These are phyloP conservation scores for Paraurostyla sp. DNA, from an alignment of 73 alveolate species.

Conservation along the genomic window DNA sequence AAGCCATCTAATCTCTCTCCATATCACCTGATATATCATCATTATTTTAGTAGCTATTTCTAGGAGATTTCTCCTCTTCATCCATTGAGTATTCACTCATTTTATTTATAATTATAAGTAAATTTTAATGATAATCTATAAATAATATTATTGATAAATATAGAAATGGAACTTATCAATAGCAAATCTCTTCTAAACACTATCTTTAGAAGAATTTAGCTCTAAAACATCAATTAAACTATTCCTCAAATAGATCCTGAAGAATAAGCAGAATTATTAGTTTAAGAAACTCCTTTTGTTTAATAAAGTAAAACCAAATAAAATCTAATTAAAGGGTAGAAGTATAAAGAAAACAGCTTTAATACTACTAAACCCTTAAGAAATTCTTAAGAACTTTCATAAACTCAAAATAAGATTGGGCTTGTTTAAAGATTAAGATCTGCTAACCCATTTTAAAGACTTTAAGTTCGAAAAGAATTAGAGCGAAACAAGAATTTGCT, in stretches of 20 bases:
- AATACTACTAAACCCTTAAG: not conserved
- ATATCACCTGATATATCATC: too few relatives aligned
- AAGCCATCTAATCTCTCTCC: too few relatives aligned
- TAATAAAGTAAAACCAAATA: too few relatives aligned
- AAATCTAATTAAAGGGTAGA: too few relatives aligned
- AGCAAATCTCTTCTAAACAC: not conserved
- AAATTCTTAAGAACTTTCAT: not conserved
- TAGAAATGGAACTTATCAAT: not conserved
- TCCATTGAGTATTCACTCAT: slow-evolving; percentile 29
- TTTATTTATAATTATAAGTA: not conserved
- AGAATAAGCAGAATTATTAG: too few relatives aligned
- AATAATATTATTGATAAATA: not conserved
- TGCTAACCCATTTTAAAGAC: not conserved
- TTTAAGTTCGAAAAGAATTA: not conserved
- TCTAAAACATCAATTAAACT: not conserved
- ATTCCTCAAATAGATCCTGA: not conserved
- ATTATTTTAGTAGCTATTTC: not conserved
- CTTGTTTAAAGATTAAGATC: not conserved
- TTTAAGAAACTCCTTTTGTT: too few relatives aligned
- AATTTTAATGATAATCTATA: not conserved
- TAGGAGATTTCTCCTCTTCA: slow-evolving; percentile 51
- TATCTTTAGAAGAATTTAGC: not conserved
- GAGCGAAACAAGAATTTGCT: not conserved
- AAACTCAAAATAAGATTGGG: not conserved
- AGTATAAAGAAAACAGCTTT: too few relatives aligned